phyloP scores from a whole-genome alignment of 1,139 yeast genomes.

The Protomyces arabidopsidicola region DNA sequence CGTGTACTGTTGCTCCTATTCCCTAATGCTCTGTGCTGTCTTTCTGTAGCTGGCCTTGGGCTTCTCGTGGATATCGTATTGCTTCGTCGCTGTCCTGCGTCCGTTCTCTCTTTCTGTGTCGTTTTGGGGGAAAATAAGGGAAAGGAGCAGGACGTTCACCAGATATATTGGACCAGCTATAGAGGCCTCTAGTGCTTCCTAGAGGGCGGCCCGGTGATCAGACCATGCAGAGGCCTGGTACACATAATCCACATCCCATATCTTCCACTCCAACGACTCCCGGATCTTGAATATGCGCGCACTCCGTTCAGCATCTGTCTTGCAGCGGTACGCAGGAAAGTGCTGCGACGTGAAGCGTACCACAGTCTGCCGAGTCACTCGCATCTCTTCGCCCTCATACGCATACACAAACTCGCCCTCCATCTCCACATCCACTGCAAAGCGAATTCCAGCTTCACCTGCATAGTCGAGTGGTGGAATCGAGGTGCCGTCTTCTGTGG shows the following conservation, averaged over 20 bases:
- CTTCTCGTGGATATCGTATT: too few relatives aligned
- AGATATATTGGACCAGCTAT: background rate
- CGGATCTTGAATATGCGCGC: constrained; percentile 17
- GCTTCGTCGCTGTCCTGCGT: too few relatives aligned
- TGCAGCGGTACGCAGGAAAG: constrained; percentile 1
- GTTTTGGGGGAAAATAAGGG: too few relatives aligned
- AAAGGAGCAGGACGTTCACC: too few relatives aligned
- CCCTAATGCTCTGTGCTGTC: too few relatives aligned
- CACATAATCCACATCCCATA: constrained; percentile 17
- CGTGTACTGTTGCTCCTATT: background rate
- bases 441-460: constrained; percentile 11
- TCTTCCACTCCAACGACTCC: constrained; percentile 6
- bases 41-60: too few relatives aligned
- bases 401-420: background rate
- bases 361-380: background rate
- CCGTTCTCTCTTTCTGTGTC: too few relatives aligned
- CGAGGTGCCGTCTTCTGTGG: background rate
- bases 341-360: constrained; percentile 18
- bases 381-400: constrained; percentile 13
- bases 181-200: background rate
- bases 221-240: background rate
- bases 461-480: constrained; percentile 6
- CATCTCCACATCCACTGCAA: constrained; percentile 15
- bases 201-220: too few relatives aligned
- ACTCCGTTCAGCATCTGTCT: constrained; percentile 5